phyloP scores from a whole-genome alignment of 306 rosid species.

The Sindora glabra region DNA sequence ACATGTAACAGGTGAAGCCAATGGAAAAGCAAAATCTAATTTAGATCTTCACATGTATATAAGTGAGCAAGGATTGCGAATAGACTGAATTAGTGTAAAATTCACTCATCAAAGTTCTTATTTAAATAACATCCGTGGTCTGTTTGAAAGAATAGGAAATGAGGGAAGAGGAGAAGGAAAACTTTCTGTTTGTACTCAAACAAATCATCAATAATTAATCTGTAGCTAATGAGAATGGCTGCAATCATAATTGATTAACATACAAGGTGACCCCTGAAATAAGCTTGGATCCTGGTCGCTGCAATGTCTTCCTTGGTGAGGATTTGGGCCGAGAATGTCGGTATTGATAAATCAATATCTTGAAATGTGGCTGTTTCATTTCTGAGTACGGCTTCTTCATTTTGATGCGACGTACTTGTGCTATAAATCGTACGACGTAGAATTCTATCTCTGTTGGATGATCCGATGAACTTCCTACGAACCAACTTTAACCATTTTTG shows the following conservation, averaged over 20 bases:
- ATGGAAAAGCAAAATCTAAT: too few relatives aligned
- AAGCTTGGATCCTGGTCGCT: conserved; percentile 69
- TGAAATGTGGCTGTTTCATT: conserved; percentile 15
- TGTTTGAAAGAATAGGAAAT: too few relatives aligned
- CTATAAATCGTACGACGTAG: conserved; percentile 21
- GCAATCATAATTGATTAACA: background rate
- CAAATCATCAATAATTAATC: background rate
- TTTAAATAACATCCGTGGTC: too few relatives aligned
- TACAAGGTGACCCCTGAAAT: conserved; percentile 88
- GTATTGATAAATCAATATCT: background rate
- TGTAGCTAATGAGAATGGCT: background rate
- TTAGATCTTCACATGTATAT: too few relatives aligned
- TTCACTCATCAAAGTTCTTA: too few relatives aligned
- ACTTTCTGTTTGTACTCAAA: background rate
- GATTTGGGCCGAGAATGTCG: background rate
- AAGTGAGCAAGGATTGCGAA: too few relatives aligned
- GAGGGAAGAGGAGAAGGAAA: too few relatives aligned
- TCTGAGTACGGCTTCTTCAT: conserved; percentile 6
- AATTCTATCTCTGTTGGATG: conserved; percentile 23
- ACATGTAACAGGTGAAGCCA: background rate
- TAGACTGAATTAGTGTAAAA: too few relatives aligned
- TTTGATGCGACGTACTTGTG: conserved; percentile 5
- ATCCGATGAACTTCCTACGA: conserved; percentile 30
- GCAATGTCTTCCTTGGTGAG: conserved; percentile 35
- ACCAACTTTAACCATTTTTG: conserved; percentile 44